These are phyloP conservation scores for Trichothecium roseum DNA, from an alignment of 2,329 filamentous ascomycete genomes.

Conservation along the genomic window DNA sequence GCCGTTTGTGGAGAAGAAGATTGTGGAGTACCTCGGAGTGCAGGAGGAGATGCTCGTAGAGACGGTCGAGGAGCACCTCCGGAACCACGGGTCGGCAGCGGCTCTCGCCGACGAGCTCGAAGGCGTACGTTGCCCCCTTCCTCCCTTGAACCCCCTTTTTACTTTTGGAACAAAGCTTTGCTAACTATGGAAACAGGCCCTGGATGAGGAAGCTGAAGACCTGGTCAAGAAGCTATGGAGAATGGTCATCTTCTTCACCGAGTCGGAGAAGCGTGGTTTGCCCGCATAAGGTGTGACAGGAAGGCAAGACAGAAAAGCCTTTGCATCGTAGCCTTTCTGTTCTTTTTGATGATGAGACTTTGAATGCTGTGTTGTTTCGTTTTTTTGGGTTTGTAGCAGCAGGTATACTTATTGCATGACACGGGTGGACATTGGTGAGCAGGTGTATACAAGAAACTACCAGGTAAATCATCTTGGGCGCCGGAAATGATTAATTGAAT, in stretches of 20 bases:
- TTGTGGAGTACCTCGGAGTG: constrained; percentile 90
- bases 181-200: constrained; percentile 44
- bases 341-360: too few relatives aligned
- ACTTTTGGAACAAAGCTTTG: constrained; percentile 2
- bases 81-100: constrained; percentile 62
- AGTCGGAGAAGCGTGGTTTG: constrained; percentile 83
- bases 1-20: constrained; percentile 96
- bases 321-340: too few relatives aligned
- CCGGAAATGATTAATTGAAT: too few relatives aligned
- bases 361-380: too few relatives aligned
- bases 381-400: too few relatives aligned
- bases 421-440: too few relatives aligned
- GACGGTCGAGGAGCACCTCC: constrained; percentile 79
- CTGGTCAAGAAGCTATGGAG: constrained; percentile 96
- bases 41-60: constrained; percentile 95
- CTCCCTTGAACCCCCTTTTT: constrained; percentile 1
- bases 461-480: too few relatives aligned
- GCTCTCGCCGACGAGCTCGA: constrained; percentile 77
- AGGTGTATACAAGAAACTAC: too few relatives aligned
- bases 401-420: too few relatives aligned
- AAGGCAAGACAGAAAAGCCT: neutral
- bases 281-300: constrained; percentile 42
- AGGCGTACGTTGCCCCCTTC: constrained; percentile 47
- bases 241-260: constrained; percentile 96
- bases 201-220: constrained; percentile 91